Percentiles rank a stretch among this genome's conserved stretches.
These are phyloP conservation scores for Phytophthora fragariaefolia DNA, from an alignment of 352 stramenopile genomes.

Conservation along the genomic window DNA sequence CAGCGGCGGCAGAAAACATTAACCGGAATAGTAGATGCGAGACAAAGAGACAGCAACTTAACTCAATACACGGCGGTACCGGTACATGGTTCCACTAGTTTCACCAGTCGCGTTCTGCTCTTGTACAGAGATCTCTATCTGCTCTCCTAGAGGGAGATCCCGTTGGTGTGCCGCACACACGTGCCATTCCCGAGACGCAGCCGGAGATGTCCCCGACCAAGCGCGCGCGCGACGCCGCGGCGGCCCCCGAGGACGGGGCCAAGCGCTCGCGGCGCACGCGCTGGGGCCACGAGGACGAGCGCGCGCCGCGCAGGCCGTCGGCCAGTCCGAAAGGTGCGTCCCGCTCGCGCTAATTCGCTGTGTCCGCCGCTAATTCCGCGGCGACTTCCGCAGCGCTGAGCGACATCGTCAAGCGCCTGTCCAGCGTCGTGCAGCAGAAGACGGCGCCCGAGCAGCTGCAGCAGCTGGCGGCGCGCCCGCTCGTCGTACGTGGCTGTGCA, in stretches of 20 bases:
- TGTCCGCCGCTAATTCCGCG: conserved; percentile 10
- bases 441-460: conserved; percentile 47
- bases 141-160: too few species aligned
- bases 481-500: conserved; percentile 39
- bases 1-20: conserved; percentile 3
- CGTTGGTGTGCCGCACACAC: conserved; percentile 13
- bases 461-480: conserved; percentile 20
- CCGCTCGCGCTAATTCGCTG: neutral
- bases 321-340: conserved; percentile 1
- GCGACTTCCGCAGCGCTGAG: conserved; percentile 51
- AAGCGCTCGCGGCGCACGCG: conserved; percentile 51
- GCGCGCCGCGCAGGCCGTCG: neutral
- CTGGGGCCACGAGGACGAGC: conserved; percentile 42
- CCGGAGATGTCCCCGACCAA: conserved; percentile 32
- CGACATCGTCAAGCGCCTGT: conserved; percentile 72
- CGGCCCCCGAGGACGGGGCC: conserved; percentile 13
- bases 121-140: too few species aligned
- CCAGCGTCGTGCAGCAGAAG: conserved; percentile 73
- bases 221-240: conserved; percentile 21
- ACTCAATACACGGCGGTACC: too few species aligned
- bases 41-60: too few species aligned
- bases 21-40: conserved; percentile 32
- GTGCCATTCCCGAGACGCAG: neutral
- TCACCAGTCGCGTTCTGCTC: conserved; percentile 5
- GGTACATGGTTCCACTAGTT: conserved; percentile 1